Conservation (phyloP, 805 yeast species). For the Yarrowia sp. region DNA sequence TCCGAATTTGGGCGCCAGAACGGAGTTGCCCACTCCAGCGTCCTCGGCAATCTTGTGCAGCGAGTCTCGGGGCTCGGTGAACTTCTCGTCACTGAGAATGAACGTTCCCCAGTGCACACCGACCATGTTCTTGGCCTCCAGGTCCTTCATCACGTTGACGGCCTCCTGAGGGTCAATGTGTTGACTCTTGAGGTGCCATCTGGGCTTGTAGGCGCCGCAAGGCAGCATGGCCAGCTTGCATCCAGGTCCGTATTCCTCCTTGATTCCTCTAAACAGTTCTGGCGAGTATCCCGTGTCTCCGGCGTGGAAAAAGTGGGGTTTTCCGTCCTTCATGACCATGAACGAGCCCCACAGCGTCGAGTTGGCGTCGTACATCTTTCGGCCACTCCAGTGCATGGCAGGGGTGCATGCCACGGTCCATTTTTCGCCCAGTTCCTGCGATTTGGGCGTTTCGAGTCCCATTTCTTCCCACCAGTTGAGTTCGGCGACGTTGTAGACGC, state of each 20-base stretch:
- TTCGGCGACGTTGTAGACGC: conserved; percentile 70
- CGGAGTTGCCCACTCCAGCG: conserved; percentile 52
- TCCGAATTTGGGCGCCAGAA: conserved; percentile 77
- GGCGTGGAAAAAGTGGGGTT: conserved; percentile 83
- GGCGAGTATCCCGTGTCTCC: conserved; percentile 93
- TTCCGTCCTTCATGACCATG: conserved; percentile 67
- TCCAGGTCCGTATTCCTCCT: conserved; percentile 64
- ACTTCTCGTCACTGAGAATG: conserved; percentile 85
- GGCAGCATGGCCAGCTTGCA: conserved; percentile 77
- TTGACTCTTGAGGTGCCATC: conserved; percentile 91
- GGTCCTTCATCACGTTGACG: conserved; percentile 66
- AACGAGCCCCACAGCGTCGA: conserved; percentile 89
- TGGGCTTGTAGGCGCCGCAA: conserved; percentile 93
- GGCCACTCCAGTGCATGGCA: conserved; percentile 93
- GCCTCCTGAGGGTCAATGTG: conserved; percentile 87
- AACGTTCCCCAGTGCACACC: conserved; percentile 99
- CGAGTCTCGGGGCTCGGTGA: conserved; percentile 76
- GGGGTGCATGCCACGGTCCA: conserved; percentile 90
- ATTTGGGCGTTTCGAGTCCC: conserved; percentile 50
- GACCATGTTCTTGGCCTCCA: conserved; percentile 66
- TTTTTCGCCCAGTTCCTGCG: conserved; percentile 51
- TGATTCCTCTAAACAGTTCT: conserved; percentile 73
- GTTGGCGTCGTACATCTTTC: conserved; percentile 81
- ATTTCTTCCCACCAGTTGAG: conserved; percentile 92
- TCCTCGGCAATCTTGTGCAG: conserved; percentile 59